phyloP scores from a whole-genome alignment of 306 rosid genomes.

The Inga oerstediana region DNA sequence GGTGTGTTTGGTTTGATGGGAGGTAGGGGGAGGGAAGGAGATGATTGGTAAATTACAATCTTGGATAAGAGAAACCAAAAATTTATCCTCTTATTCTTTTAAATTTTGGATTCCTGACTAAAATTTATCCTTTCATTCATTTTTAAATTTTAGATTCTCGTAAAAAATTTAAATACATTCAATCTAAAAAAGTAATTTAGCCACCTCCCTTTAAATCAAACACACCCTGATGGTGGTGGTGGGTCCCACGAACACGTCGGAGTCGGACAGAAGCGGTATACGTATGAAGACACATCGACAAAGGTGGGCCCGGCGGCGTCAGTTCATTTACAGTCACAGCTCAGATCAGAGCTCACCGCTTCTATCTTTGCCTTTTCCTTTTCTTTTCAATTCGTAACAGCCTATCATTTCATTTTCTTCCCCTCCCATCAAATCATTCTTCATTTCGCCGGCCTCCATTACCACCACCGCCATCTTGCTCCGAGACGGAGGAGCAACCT shows the following conservation, averaged over 20 bases:
- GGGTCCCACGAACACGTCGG: slow-evolving; percentile 13
- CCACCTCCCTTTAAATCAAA: too few species aligned
- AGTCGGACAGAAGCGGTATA: background rate
- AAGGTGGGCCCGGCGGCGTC: slow-evolving; percentile 36
- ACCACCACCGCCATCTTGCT: background rate
- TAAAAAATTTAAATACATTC: too few species aligned
- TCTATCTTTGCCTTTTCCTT: background rate
- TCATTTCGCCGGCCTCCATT: slow-evolving; percentile 11
- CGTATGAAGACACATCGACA: slow-evolving; percentile 8
- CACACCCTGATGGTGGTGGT: background rate
- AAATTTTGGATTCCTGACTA: too few species aligned
- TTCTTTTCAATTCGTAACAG: background rate
- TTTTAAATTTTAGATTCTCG: too few species aligned
- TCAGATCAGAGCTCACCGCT: background rate
- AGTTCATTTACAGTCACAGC: slow-evolving; percentile 18
- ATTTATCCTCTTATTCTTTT: too few species aligned
- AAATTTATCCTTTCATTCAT: too few species aligned
- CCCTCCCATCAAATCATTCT: background rate
- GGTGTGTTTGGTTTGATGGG: too few species aligned
- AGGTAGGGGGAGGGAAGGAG: too few species aligned
- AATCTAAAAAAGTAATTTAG: too few species aligned
- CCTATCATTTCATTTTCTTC: background rate
- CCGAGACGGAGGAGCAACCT: background rate
- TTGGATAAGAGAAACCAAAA: too few species aligned
- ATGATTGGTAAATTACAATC: too few species aligned